Evolutionary conservation across 208 protist genomes (phyloP), one percentile per base, ranked within the genome.

Genomic region (Endotrypanum monterogeii): DNA sequence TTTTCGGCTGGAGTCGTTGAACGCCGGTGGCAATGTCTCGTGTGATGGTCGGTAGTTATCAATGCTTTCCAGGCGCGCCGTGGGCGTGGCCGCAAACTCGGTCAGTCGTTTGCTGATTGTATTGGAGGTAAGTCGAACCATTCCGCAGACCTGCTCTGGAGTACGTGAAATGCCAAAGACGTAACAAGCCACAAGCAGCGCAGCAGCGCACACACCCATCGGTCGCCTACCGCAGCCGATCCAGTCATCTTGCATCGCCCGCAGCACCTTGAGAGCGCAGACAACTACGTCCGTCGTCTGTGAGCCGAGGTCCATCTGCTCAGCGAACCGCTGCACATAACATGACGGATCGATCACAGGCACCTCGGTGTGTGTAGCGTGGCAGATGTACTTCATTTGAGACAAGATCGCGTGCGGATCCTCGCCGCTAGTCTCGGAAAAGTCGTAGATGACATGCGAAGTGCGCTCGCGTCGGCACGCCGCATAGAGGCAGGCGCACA

Each of bases 361-460:
- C 8, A 98, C 76, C 66, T 90, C 81, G 12, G 90, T 96, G 79
- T 93, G 82, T 35, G 91, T 97, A 1, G 88, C 83, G 52, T 88
- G 80, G 71, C 89, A 93, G 66, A 97, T 90, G 28, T 83, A 73
- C 61, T 89, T 87, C 83, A 96, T 87, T 73, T 95, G 86, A 1
- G 86, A 77, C 51, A 96, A 50, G 69, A 96, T 94, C 20, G 76
- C 75, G 68, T 85, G 86, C 23, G 83, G 85, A 41, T 84, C 88
- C 44, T 93, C 89, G 48, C 83, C 70, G 55, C 79, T 66, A 11
- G 65, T 72, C 41, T 92, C 83, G 2, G 90, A 65, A 79, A 98
- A 98, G 75, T 98, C 95, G 67, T 95, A 93, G 46, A 98, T 91
- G 78, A 98, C 88, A 74, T 97, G 94, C 63, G 90, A 88, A 3